These are phyloP conservation scores for Starmerella khaoyaiensis DNA, from an alignment of 805 yeast genomes.

Conservation along the genomic window DNA sequence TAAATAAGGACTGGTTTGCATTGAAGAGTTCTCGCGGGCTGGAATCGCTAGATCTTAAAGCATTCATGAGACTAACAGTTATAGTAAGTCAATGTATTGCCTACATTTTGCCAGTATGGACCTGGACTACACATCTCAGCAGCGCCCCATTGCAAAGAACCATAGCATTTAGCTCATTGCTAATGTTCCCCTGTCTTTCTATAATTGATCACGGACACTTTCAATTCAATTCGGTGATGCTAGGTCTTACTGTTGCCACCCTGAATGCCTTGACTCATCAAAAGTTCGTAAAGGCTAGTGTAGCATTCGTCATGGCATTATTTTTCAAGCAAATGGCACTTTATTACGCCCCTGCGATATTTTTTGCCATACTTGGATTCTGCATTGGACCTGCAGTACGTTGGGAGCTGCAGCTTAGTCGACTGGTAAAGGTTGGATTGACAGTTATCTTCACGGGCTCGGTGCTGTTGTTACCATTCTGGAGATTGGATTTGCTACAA, in stretches of 20 bases:
- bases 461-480: constrained; percentile 46
- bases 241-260: constrained; percentile 65
- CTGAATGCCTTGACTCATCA: constrained; percentile 49
- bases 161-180: constrained; percentile 60
- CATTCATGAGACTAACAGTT: constrained; percentile 75
- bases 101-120: constrained; percentile 67
- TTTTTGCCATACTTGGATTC: constrained; percentile 58
- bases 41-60: constrained; percentile 54
- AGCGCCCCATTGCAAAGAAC: constrained; percentile 38
- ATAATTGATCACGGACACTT: constrained; percentile 95
- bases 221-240: constrained; percentile 89
- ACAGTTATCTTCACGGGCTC: constrained; percentile 46
- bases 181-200: constrained; percentile 70
- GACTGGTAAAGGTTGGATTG: constrained; percentile 49
- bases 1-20: constrained; percentile 64
- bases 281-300: constrained; percentile 52
- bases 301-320: constrained; percentile 63
- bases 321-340: constrained; percentile 92
- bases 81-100: constrained; percentile 58
- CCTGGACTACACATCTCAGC: constrained; percentile 2
- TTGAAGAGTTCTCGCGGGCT: constrained; percentile 61
- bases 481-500: constrained; percentile 30
- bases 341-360: constrained; percentile 81
- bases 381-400: constrained; percentile 31
- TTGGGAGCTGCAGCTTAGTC: constrained; percentile 16